Base-by-base conservation (phyloP, 2,329 filamentous ascomycete genomes). In the Colletotrichum orchidophilum region DNA sequence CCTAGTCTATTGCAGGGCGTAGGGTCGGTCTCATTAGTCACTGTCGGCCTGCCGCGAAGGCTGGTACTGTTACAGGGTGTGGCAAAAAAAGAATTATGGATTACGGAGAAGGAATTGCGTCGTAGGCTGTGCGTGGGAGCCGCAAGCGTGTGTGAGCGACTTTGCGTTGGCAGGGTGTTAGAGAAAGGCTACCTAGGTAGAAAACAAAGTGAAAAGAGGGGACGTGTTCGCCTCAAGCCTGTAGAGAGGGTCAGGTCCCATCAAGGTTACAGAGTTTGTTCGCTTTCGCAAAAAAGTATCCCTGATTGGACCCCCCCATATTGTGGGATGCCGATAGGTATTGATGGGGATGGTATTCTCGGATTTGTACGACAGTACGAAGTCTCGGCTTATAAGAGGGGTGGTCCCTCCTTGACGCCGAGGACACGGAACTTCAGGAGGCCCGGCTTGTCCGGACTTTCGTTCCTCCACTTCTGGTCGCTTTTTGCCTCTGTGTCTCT, bases 251-350 rank as follows among this genome's bases (percentile, higher is more conserved):
- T n/a, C 61, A 29, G 57, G 49, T 54, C 49, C 50, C 54, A 46
- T 63, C 50, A 29, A 5, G 31, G 63, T 57, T 49, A 55, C 67
- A 66, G 67, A 54, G 52, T 49, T 49, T 52, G 26, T 62, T 71
- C 68, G 29, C 39, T 58, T 46, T 68, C 57, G 68, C 29, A 58
- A 67, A 67, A 13, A 39, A 27, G 24, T 11, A 13, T 26, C 39
- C 31, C 55, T 62, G 39, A 52, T 50, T 57, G 67, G 54, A 31
- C 52, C 57, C 42, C n/a, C 3, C 46, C 29, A 27, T 58, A 62
- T 58, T 67, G 55, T 57, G 67, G 54, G 35, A 70, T 61, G 31
- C 68, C 50, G 57, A 67, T 35, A 62, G 57, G 62, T 35, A 62
- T 67, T 67, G 49, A 49, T 67, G 35, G 63, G 39, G 52, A 55